phyloP scores from a whole-genome alignment of 1,284 basidiomycete genomes.

The Moesziomyces aphidis region DNA sequence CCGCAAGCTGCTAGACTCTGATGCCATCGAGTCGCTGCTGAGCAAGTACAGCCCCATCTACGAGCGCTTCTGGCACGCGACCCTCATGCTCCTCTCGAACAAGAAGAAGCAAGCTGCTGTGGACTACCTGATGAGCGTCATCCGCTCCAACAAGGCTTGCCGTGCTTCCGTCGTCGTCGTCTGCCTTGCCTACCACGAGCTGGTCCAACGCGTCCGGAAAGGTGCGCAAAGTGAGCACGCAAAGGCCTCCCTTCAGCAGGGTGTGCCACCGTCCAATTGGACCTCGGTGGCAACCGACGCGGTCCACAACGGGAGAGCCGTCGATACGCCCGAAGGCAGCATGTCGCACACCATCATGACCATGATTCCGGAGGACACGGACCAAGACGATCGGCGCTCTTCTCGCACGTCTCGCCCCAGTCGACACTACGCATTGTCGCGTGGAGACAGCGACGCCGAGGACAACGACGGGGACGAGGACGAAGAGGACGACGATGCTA shows the following conservation, averaged over 20 bases:
- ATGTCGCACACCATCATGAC: conserved; percentile 21
- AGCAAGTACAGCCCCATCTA: conserved; percentile 57
- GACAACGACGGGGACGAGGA: conserved; percentile 16
- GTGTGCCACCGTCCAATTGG: conserved; percentile 13
- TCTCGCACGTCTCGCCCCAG: background rate
- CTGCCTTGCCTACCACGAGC: conserved; percentile 53
- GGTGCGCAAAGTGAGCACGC: conserved; percentile 8
- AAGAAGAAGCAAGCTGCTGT: conserved; percentile 42
- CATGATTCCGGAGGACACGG: conserved; percentile 25
- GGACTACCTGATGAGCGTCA: conserved; percentile 48
- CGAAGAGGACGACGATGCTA: conserved; percentile 7
- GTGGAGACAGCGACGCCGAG: background rate
- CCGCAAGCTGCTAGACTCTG: conserved; percentile 44
- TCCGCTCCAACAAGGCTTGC: conserved; percentile 40
- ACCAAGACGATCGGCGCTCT: conserved; percentile 4
- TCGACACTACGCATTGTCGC: background rate
- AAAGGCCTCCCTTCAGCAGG: conserved; percentile 6
- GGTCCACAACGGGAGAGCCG: conserved; percentile 7
- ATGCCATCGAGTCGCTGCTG: conserved; percentile 47
- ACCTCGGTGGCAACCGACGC: conserved; percentile 29
- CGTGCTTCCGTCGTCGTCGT: conserved; percentile 51
- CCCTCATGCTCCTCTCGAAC: conserved; percentile 35
- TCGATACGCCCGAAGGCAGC: conserved; percentile 2
- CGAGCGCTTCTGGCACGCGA: conserved; percentile 49
- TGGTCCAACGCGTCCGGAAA: conserved; percentile 37